Conservation (phyloP, 1,284 basidiomycete genomes). For the Schizophyllum amplum region DNA sequence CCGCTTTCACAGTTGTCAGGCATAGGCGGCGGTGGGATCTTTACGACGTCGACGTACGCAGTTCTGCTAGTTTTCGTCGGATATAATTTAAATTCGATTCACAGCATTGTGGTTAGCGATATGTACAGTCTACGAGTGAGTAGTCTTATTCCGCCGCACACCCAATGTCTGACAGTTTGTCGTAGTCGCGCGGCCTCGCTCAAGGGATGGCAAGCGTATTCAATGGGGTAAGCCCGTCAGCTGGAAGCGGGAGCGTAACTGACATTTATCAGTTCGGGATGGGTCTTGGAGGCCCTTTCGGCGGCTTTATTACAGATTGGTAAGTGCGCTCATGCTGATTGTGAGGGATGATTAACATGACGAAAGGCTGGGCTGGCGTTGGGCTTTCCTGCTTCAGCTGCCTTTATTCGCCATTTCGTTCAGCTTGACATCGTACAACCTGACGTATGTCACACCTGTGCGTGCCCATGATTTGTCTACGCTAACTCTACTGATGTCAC, state of each 20-base stretch:
- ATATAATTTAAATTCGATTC: conserved; percentile 1
- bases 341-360: not conserved
- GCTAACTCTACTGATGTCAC: not conserved
- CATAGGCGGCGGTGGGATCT: conserved; percentile 73
- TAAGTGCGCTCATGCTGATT: conserved; percentile 1
- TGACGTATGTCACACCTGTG: conserved; percentile 17
- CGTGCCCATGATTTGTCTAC: not conserved
- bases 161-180: conserved; percentile 8
- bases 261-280: conserved; percentile 11
- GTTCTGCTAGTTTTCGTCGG: too few relatives aligned
- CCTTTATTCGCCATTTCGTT: conserved; percentile 16
- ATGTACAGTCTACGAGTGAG: conserved; percentile 69
- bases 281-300: conserved; percentile 20
- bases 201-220: conserved; percentile 69
- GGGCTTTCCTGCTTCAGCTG: conserved; percentile 19
- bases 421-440: conserved; percentile 14
- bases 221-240: conserved; percentile 50
- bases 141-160: conserved; percentile 4
- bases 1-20: conserved; percentile 50
- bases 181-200: conserved; percentile 59
- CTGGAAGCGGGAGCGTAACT: too few relatives aligned
- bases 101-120: conserved; percentile 69
- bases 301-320: conserved; percentile 18
- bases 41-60: conserved; percentile 59
- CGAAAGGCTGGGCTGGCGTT: conserved; percentile 19